Evolutionary conservation across 345 rosid species (phyloP).

Genomic region (Dimocarpus longan): DNA sequence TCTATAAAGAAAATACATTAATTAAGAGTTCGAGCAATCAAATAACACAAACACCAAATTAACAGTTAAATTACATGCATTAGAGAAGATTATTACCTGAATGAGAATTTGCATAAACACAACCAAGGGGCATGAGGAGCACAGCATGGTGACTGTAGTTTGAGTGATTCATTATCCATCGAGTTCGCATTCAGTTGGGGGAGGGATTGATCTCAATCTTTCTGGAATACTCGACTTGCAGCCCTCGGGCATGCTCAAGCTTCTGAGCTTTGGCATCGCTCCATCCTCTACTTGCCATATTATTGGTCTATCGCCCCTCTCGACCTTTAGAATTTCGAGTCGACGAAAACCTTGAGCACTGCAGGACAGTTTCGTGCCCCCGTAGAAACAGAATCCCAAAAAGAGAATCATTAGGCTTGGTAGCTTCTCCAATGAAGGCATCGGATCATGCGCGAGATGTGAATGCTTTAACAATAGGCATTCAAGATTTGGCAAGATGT

Average conservation of each 20-base stretch:
- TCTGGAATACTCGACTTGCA: neutral
- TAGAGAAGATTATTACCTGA: neutral
- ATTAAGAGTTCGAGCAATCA: too few species aligned
- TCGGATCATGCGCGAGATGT: too few species aligned
- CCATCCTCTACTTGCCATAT: neutral
- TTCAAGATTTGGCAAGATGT: too few species aligned
- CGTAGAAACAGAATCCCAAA: too few species aligned
- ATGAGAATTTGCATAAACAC: neutral
- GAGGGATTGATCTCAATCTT: neutral
- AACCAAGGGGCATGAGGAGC: neutral
- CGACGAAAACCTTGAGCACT: too few species aligned
- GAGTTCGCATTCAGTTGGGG: neutral
- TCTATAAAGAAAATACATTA: too few species aligned
- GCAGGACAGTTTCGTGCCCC: too few species aligned
- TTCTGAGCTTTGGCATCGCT: neutral
- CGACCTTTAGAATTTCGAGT: too few species aligned
- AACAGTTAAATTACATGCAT: neutral
- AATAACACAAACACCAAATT: neutral
- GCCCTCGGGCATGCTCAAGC: neutral
- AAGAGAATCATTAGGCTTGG: too few species aligned
- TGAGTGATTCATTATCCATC: too few species aligned
- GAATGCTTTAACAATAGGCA: too few species aligned
- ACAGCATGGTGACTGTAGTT: neutral
- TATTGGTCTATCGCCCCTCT: neutral
- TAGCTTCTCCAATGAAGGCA: too few species aligned